These are phyloP conservation scores for Austroboletus festivus DNA, from an alignment of 768 basidiomycete species.

Conservation along the genomic window DNA sequence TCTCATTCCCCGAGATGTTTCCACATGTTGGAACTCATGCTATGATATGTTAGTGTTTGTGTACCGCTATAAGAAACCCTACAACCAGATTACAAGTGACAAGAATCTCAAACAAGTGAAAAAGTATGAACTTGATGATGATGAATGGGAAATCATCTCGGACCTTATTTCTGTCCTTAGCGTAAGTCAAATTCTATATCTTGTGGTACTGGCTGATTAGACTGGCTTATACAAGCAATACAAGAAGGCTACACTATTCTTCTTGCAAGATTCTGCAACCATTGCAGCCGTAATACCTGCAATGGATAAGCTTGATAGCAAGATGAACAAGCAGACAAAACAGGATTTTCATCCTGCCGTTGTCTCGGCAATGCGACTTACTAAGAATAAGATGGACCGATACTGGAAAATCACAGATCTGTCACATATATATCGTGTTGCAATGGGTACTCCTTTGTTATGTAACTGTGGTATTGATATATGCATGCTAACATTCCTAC, in stretches of 20 bases:
- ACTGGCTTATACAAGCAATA: neutral
- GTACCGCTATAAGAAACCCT: neutral
- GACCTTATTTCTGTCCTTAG: neutral
- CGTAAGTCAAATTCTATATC: no score
- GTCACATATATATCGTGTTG: neutral
- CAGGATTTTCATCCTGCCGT: neutral
- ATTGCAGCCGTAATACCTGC: neutral
- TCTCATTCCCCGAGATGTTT: neutral
- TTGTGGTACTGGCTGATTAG: no score
- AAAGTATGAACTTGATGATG: neutral
- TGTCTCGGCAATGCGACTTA: neutral
- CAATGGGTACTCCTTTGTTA: no score
- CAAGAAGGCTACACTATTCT: neutral
- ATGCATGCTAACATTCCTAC: no score
- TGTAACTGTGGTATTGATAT: no score
- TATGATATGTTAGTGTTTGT: neutral
- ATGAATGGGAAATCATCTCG: neutral
- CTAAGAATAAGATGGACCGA: constrained; percentile 2
- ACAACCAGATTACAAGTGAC: neutral
- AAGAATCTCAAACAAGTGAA: neutral
- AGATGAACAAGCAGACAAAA: neutral
- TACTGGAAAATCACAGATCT: constrained; percentile 1
- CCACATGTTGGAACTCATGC: neutral
- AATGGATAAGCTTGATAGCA: neutral
- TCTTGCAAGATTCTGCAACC: neutral